phyloP scores from a whole-genome alignment of 2,329 filamentous ascomycete species.

The Pseudohalonectria lignicola region DNA sequence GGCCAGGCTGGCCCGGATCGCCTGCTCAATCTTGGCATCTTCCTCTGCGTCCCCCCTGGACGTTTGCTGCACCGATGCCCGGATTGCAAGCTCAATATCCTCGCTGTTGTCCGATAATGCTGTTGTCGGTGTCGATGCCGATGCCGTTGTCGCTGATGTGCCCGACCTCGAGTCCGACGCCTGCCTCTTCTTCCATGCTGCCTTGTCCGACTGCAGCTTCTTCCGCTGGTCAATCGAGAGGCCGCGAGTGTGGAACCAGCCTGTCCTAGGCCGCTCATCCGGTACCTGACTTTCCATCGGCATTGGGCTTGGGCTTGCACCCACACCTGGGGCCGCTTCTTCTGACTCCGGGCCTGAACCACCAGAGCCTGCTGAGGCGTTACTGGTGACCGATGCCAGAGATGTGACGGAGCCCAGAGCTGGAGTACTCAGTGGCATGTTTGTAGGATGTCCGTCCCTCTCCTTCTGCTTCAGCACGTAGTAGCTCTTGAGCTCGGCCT shows the following conservation, averaged over 20 bases:
- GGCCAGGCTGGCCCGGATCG: constrained; percentile 60
- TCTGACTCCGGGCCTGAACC: not conserved
- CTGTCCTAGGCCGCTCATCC: constrained; percentile 21
- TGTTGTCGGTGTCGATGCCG: too few species aligned
- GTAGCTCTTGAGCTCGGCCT: constrained; percentile 49
- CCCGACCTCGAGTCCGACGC: constrained; percentile 10
- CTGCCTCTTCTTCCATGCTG: constrained; percentile 25
- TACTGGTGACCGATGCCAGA: not conserved
- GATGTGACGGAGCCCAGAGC: not conserved
- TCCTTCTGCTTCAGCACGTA: constrained; percentile 40
- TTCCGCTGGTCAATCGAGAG: constrained; percentile 39
- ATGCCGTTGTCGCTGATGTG: constrained; percentile 6
- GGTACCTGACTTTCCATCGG: too few species aligned
- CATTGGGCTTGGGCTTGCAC: too few species aligned
- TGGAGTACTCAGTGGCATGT: not conserved
- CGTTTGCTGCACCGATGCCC: constrained; percentile 55
- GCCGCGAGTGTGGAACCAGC: constrained; percentile 37
- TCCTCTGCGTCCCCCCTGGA: constrained; percentile 59
- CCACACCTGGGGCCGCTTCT: constrained; percentile 5
- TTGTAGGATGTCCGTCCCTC: constrained; percentile 8
- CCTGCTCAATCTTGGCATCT: constrained; percentile 60
- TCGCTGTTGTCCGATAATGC: too few species aligned
- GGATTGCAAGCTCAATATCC: constrained; percentile 64
- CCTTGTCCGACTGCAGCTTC: constrained; percentile 35
- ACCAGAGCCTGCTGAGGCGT: not conserved